Evolutionary conservation across 2,329 filamentous ascomycete species (phyloP).

Genomic region (Geosmithia putterillii): DNA sequence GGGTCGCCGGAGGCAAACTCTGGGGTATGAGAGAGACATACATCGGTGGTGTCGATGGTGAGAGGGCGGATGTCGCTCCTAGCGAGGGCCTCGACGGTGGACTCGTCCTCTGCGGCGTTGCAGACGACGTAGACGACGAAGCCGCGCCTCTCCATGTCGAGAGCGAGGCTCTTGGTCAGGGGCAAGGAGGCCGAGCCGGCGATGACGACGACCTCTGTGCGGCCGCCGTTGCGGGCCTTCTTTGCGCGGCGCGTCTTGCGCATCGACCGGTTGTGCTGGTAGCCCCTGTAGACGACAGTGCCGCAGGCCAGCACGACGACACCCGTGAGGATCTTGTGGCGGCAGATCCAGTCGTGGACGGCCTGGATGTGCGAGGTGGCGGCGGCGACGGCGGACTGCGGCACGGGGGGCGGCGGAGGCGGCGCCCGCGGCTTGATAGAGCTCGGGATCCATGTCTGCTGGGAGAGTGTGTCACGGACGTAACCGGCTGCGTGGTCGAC

Average conservation of each 20-base stretch:
- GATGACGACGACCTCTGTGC: conserved; percentile 77
- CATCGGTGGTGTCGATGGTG: conserved; percentile 71
- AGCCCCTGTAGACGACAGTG: conserved; percentile 43
- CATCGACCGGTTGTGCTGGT: conserved; percentile 39
- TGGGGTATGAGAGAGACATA: conserved; percentile 23
- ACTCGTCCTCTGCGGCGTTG: conserved; percentile 73
- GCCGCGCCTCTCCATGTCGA: conserved; percentile 81
- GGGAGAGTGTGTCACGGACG: conserved; percentile 57
- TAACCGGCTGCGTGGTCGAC: conserved; percentile 64
- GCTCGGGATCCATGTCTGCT: conserved; percentile 61
- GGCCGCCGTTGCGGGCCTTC: conserved; percentile 69
- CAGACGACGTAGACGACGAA: conserved; percentile 92
- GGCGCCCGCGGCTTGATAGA: conserved; percentile 49
- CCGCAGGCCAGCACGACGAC: conserved; percentile 59
- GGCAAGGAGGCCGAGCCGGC: conserved; percentile 80
- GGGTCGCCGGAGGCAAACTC: background rate
- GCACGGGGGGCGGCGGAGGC: conserved; percentile 17
- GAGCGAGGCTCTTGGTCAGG: conserved; percentile 67
- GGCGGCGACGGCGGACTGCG: conserved; percentile 18
- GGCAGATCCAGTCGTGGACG: conserved; percentile 57
- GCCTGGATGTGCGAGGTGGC: conserved; percentile 31
- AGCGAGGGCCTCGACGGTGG: conserved; percentile 62
- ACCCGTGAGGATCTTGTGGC: conserved; percentile 62
- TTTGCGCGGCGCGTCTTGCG: conserved; percentile 63
- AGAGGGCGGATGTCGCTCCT: conserved; percentile 73